Evolutionary conservation across 345 rosid genomes (phyloP).

Genomic region (Melaleuca alternifolia): DNA sequence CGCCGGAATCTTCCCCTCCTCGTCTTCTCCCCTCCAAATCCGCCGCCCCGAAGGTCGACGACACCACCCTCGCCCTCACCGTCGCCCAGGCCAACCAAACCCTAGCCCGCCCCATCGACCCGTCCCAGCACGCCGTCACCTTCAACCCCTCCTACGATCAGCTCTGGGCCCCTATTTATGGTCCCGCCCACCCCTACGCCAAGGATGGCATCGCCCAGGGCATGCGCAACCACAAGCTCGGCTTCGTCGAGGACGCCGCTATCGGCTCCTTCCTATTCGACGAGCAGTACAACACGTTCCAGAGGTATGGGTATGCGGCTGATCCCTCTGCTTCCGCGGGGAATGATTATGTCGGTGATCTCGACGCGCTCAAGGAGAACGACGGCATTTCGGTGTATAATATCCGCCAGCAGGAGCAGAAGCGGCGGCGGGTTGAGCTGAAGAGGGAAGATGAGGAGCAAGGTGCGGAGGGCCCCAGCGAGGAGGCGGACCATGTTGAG

Average conservation of each 20-base stretch:
- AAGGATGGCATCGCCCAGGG: conserved; percentile 94
- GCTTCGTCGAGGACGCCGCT: conserved; percentile 89
- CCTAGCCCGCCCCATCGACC: conserved; percentile 66
- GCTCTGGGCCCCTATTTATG: conserved; percentile 85
- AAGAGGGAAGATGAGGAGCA: conserved; percentile 36
- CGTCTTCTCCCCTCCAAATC: conserved; percentile 67
- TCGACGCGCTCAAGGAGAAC: conserved; percentile 49
- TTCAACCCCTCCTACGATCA: conserved; percentile 83
- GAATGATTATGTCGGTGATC: conserved; percentile 68
- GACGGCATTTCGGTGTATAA: conserved; percentile 69
- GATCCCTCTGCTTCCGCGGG: conserved; percentile 65
- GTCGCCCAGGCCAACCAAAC: conserved; percentile 46
- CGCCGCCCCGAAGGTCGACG: conserved; percentile 87
- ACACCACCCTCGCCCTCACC: conserved; percentile 75
- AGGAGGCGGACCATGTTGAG: conserved; percentile 30
- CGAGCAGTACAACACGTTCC: conserved; percentile 89
- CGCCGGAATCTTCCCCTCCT: conserved; percentile 77
- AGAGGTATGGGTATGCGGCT: conserved; percentile 76
- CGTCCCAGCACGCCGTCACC: conserved; percentile 58
- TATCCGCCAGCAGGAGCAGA: conserved; percentile 75
- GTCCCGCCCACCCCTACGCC: conserved; percentile 90
- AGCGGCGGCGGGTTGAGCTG: conserved; percentile 55
- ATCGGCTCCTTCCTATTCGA: conserved; percentile 79
- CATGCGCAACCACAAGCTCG: conserved; percentile 95
- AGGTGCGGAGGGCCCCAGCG: conserved; percentile 10